These are phyloP conservation scores for Naumovozyma castellii DNA, from an alignment of 805 yeast species.

Conservation along the genomic window DNA sequence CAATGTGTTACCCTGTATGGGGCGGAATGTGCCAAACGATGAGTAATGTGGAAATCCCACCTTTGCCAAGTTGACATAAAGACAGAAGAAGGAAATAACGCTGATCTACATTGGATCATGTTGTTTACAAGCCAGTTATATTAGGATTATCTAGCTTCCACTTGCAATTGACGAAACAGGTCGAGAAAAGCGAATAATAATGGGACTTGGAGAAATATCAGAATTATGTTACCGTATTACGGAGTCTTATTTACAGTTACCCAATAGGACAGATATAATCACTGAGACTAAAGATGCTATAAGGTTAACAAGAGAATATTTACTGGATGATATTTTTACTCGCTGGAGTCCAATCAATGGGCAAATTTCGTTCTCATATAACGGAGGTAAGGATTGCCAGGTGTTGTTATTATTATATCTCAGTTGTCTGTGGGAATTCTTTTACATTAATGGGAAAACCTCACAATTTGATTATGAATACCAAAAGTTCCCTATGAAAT, in stretches of 20 bases:
- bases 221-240: constrained; percentile 22
- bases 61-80: not conserved
- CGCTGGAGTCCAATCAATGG: constrained; percentile 28
- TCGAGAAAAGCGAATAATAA: too few relatives aligned
- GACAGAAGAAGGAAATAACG: not conserved
- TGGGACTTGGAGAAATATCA: constrained; percentile 13
- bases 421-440: constrained; percentile 38
- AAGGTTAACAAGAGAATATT: constrained; percentile 12
- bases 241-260: constrained; percentile 15
- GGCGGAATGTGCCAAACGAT: not conserved
- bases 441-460: constrained; percentile 9
- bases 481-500: constrained; percentile 18
- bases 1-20: not conserved
- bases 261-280: constrained; percentile 10
- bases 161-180: too few relatives aligned
- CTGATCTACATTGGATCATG: too few relatives aligned
- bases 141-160: too few relatives aligned
- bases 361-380: constrained; percentile 72
- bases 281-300: constrained; percentile 25
- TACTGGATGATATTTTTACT: constrained; percentile 21
- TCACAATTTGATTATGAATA: constrained; percentile 19
- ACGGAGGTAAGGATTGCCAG: constrained; percentile 95
- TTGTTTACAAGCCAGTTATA: too few relatives aligned
- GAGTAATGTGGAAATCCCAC: not conserved
- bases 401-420: constrained; percentile 73